Base-by-base conservation (phyloP, 2,329 filamentous ascomycete species). In the Aspergillus novoparasiticus region DNA sequence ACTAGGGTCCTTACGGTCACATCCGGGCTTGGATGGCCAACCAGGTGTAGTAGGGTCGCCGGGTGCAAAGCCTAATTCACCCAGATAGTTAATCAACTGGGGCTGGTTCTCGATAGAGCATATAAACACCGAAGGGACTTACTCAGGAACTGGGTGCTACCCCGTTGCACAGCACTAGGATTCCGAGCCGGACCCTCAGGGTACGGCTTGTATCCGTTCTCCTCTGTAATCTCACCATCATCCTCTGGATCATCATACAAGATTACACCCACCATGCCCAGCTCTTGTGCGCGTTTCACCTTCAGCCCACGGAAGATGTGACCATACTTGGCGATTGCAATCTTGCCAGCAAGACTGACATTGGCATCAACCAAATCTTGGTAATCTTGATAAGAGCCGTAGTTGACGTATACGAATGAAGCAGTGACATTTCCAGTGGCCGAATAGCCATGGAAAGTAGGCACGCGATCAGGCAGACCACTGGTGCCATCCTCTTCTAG, bases 401-500 rank as follows among this genome's bases (percentile, higher is more conserved):
- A 96, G 78, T 97, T 97, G 75, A 92, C 93, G 73, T 90, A 98
- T 36, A 97, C 91, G 68, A 92, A 95, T 16, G 88, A 86, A 3
- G 88, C 93, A 0, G 94, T 97, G 55, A 96, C 94, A 76, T 98
- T 96, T 32, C 94, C 94, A 64, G 85, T 94, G 5, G 93, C 93
- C 4, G 93, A 96, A 78, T 97, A 98, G 59, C 94, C 95, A 74
- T 98, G 94, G 81, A 98, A 98, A 0, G 90, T 94, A 1, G 94
- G 93, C 28, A 98, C 85, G 34, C 92, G 84, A 71, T 93, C 86
- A 11, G 85, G 79, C 53, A 93, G 81, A 26, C 88, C 85, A 21
- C 89, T 93, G 0, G 93, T 96, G 3, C 88, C 86, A 75, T 99
- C 95, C 58, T 96, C 89, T 0, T 92, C 85, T 6, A 98, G 81